Conservation (phyloP, 225 moss, liverwort and hornwort genomes). For the Polytrichum formosum region DNA sequence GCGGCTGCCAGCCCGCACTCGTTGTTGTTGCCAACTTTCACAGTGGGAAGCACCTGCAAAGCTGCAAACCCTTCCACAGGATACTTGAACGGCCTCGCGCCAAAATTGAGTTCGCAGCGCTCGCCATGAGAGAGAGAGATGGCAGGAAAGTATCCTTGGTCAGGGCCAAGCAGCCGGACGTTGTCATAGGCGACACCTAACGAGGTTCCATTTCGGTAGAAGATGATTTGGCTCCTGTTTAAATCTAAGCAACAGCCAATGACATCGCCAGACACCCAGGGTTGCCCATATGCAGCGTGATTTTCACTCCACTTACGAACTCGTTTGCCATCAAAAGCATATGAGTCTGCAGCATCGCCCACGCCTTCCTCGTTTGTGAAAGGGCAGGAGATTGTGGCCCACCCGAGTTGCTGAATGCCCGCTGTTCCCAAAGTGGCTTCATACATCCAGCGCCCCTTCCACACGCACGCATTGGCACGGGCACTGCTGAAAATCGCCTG, state of each 20-base stretch:
- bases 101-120: constrained; percentile 97
- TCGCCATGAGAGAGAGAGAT: constrained; percentile 90
- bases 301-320: constrained; percentile 77
- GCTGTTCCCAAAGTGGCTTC: constrained; percentile 95
- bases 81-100: constrained; percentile 86
- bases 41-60: constrained; percentile 74
- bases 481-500: constrained; percentile 89
- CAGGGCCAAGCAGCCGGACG: constrained; percentile 50
- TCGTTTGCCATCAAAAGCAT: constrained; percentile 91
- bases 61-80: constrained; percentile 72
- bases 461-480: constrained; percentile 84
- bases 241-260: constrained; percentile 98
- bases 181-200: constrained; percentile 87
- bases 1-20: constrained; percentile 27
- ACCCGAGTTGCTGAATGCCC: constrained; percentile 97
- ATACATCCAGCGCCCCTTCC: constrained; percentile 97
- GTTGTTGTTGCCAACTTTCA: constrained; percentile 20
- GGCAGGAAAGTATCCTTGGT: constrained; percentile 86
- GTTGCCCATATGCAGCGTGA: constrained; percentile 64
- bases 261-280: constrained; percentile 92
- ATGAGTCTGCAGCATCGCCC: constrained; percentile 89
- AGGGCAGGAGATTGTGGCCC: constrained; percentile 86
- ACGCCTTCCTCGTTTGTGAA: constrained; percentile 91
- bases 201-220: constrained; percentile 73
- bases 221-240: constrained; percentile 58